Base-by-base conservation (phyloP, 2,329 filamentous ascomycete species). In the Fusarium piperis region DNA sequence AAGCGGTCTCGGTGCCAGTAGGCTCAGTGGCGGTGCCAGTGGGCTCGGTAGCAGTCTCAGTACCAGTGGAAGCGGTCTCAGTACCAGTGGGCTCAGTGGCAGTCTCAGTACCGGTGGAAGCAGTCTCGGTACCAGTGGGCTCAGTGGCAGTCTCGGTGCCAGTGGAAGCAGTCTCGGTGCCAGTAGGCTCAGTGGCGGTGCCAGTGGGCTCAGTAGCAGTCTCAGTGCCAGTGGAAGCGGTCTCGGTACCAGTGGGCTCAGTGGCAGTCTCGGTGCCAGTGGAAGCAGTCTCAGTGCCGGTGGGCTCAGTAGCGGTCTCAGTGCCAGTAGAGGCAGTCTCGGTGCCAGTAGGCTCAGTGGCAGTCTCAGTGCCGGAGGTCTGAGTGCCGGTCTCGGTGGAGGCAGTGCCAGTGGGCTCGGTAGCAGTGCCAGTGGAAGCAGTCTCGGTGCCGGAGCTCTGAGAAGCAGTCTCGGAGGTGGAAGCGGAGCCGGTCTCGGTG, bases 181-280 rank as follows among this genome's bases (percentile, higher is more conserved):
- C 59, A 15, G 48, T 56, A 10, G 44, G 38, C n/a, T 65, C 55
- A 46, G 23, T 41, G 6, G 57, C 62, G 18, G 64, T 44, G 23
- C 48, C 18, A 23, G 62, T 46, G 9, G 46, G 56, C 52, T 41
- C 9, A 12, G 70, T 59, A 28, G 33, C 58, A 51, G 55, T 59
- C 15, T 46, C 35, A 16, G 65, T 48, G 15, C 52, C 26, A 44
- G 56, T 36, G 15, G 65, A 36, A 4, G n/a, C 51, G 12, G 52
- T 28, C 32, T 55, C 32, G 23, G 52, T 59, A 3, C 16, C 26
- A 6, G 57, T 38, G 26, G 26, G 26, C 53, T 57, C 53, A 28
- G 56, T 59, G 13, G 32, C 33, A 10, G 66, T 52, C 32, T 73
- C 52, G 13, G 68, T 58, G 20, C 65, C 58, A n/a, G 52, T 53